Evolutionary conservation across 2,329 filamentous ascomycete genomes (phyloP).

Genomic region (Microdochium nivale): DNA sequence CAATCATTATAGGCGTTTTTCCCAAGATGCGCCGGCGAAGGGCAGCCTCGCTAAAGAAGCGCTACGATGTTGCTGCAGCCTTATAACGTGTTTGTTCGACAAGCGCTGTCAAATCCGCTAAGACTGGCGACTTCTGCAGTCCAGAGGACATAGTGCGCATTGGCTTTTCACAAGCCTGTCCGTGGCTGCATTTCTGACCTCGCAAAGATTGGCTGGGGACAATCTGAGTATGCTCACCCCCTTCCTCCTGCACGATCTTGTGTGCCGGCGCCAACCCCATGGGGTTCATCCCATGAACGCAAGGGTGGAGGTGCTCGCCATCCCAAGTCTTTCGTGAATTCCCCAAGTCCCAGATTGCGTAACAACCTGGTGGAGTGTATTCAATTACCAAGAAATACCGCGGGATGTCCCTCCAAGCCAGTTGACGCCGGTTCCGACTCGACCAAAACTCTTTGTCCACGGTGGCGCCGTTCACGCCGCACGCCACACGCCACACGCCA

Average conservation of each 20-base stretch:
- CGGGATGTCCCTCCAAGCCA: neutral
- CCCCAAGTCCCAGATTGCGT: neutral
- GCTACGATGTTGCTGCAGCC: too few species aligned
- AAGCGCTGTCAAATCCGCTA: too few species aligned
- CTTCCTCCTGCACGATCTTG: neutral
- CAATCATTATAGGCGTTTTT: too few species aligned
- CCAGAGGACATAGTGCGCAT: too few species aligned
- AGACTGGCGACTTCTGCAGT: too few species aligned
- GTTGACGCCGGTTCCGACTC: neutral
- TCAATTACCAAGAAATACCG: neutral
- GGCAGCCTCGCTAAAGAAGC: too few species aligned
- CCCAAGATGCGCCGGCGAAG: too few species aligned
- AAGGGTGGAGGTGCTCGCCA: neutral
- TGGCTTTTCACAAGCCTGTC: too few species aligned
- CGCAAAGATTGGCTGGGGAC: too few species aligned
- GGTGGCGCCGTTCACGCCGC: too few species aligned
- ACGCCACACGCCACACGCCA: neutral
- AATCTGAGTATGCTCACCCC: neutral
- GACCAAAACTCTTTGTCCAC: neutral
- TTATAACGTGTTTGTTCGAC: too few species aligned
- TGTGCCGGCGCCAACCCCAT: neutral
- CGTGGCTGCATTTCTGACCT: too few species aligned
- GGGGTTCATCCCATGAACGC: neutral
- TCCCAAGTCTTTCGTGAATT: neutral
- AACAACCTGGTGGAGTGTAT: neutral